Base-by-base conservation (phyloP, 495 filamentous ascomycete genomes). In the Parathielavia hyrcaniae region DNA sequence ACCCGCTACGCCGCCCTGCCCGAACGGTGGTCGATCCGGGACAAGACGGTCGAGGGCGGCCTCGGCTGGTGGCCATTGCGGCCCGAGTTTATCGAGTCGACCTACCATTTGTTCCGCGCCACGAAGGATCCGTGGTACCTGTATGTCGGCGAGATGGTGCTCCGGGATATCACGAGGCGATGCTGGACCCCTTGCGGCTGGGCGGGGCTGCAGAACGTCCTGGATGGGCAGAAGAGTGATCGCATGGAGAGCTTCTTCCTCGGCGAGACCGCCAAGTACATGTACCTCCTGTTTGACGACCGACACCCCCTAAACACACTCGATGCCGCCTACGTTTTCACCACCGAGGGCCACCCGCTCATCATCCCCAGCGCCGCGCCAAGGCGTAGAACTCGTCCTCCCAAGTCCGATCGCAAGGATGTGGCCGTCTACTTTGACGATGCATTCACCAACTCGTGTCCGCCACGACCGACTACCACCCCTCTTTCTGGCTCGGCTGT, bases 211-310 rank as follows among this genome's bases (percentile, higher is more conserved):
- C 87, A 95, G 63, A 89, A 97, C 71, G 93, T 98, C 11, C 77
- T 86, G 34, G 90, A 81, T 43, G 95, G 92, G 0, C 88, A 97
- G 69, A 84, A 87, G 67, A 91, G 81, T 65, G 93, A 98, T 67
- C 86, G 93, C 17, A 98, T 98, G 93, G 93, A 98, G 74, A 97
- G 93, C 71, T 98, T 98, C 76, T 97, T 96, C 69, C 78, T 97
- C 1, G 91, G 95, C 4, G 93, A 98, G 72, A 98, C 93, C 0
- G 84, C 88, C 53, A 96, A 97, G 71, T 98, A 98, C 70, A 75
- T 98, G 53, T 95, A 90, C 60, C 75, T 98, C 40, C 81, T 97
- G 1, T 97, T 92, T 70, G 87, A 93, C 50, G 78, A 82, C 36
- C 79, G 83, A 16, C 93, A 97, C 73, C 93, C 93, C 1, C 69